Base-by-base conservation (phyloP, 208 protist genomes). In the Novymonas esmeraldas region DNA sequence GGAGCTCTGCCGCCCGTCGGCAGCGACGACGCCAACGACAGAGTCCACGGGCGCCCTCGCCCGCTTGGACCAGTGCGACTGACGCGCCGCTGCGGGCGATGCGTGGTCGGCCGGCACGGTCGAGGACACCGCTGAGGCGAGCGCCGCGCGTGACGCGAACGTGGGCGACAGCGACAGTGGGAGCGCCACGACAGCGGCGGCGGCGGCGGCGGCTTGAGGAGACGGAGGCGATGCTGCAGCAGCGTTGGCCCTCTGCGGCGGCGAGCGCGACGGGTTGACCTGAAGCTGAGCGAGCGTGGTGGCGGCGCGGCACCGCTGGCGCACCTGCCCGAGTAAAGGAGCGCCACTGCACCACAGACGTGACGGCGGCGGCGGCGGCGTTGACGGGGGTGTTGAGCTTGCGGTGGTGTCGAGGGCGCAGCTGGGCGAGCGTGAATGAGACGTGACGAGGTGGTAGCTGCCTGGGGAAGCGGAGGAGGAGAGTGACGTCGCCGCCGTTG, bases 281-380 rank as follows among this genome's bases (percentile, higher is more conserved):
- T n/a, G 57, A 13, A 10, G 39, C 36, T 62, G 57, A 3, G 68
- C 45, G n/a, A 67, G 58, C 45, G 41, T 11, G 11, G 29, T 42
- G 2, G 68, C 68, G 0, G 51, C 24, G 34, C 64, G 63, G 44
- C 59, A 73, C 1, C 68, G 68, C 51, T 14, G 31, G 59, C 61
- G 68, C 59, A 67, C 16, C 41, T 56, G 51, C 50, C 67, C 57
- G 1, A 73, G 45, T 50, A 42, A 56, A 13, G 9, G 22, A 34
- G 13, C 55, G 28, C 59, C 51, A 42, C 55, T 28, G 31, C 36
- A 51, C 9, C 68, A 50, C 2, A 62, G 18, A n/a, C 58, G 46
- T 26, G 29, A 58, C 45, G 13, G 44, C 29, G 51, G 3, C 41
- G 51, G 18, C 11, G 51, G n/a, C n/a, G n/a, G n/a, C 16, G 11